Evolutionary conservation across 768 basidiomycete genomes (phyloP).

Genomic region (Leucocoprinus sp.): DNA sequence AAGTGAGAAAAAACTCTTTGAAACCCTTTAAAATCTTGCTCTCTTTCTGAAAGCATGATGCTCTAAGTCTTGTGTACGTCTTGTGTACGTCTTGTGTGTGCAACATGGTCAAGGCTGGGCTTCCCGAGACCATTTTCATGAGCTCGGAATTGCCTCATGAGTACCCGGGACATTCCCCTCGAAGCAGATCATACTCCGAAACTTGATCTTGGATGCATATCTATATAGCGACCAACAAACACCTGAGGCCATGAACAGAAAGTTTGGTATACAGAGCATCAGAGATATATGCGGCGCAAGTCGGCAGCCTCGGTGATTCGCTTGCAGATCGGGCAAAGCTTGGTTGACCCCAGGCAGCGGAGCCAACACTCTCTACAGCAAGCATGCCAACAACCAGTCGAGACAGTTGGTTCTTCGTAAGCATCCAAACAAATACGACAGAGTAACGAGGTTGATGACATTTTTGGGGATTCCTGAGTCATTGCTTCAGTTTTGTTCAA

Average conservation of each 20-base stretch:
- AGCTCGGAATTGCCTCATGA: too few species aligned
- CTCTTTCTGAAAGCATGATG: too few species aligned
- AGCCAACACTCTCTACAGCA: conserved; percentile 81
- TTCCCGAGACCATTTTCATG: too few species aligned
- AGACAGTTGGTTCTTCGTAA: conserved; percentile 70
- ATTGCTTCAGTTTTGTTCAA: conserved; percentile 1
- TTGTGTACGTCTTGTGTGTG: too few species aligned
- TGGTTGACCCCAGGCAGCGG: conserved; percentile 74
- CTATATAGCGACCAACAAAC: too few species aligned
- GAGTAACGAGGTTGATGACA: conserved; percentile 34
- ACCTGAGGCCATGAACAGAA: neutral
- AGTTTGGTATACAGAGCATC: conserved; percentile 11
- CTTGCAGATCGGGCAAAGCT: conserved; percentile 82
- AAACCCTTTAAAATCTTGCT: too few species aligned
- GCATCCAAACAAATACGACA: conserved; percentile 80
- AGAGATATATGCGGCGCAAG: conserved; percentile 69
- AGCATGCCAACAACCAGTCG: conserved; percentile 84
- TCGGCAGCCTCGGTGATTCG: conserved; percentile 75
- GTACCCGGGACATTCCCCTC: too few species aligned
- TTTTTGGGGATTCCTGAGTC: conserved; percentile 34
- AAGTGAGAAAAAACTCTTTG: too few species aligned
- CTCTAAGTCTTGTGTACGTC: too few species aligned
- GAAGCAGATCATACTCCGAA: too few species aligned
- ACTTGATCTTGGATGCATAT: too few species aligned
- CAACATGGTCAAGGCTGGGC: too few species aligned